Conservation (phyloP, 2,329 filamentous ascomycete species). For the Aspergillus flavus region DNA sequence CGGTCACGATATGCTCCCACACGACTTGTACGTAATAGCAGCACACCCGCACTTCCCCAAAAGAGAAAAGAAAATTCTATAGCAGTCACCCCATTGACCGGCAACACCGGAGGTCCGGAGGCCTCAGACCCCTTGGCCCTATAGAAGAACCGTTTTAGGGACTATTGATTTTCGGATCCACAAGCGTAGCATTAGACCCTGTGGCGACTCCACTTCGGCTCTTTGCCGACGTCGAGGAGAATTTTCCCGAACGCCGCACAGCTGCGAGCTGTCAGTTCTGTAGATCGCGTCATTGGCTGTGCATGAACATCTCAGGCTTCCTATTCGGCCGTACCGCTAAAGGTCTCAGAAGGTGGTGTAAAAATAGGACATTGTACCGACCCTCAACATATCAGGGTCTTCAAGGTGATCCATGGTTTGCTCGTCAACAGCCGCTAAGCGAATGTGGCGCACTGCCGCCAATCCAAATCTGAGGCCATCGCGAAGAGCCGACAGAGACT, state of each 20-base stretch:
- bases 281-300: background rate
- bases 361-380: background rate
- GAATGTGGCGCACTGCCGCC: background rate
- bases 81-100: background rate
- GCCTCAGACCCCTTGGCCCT: background rate
- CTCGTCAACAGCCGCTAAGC: background rate
- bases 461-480: background rate
- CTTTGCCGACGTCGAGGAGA: background rate
- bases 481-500: background rate
- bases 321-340: background rate
- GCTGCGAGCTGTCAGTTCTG: background rate
- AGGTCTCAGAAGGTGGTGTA: background rate
- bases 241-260: background rate
- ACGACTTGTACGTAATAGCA: background rate
- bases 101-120: background rate
- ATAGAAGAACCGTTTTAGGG: background rate
- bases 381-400: background rate
- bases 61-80: background rate
- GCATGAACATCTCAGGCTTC: background rate
- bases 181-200: background rate
- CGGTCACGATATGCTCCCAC: too few species aligned
- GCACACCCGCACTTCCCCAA: background rate
- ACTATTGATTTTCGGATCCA: slow-evolving; percentile 1
- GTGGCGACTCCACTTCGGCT: background rate
- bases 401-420: background rate